Evolutionary conservation across 768 basidiomycete genomes (phyloP).

Genomic region (Tricholoma saponaceum): DNA sequence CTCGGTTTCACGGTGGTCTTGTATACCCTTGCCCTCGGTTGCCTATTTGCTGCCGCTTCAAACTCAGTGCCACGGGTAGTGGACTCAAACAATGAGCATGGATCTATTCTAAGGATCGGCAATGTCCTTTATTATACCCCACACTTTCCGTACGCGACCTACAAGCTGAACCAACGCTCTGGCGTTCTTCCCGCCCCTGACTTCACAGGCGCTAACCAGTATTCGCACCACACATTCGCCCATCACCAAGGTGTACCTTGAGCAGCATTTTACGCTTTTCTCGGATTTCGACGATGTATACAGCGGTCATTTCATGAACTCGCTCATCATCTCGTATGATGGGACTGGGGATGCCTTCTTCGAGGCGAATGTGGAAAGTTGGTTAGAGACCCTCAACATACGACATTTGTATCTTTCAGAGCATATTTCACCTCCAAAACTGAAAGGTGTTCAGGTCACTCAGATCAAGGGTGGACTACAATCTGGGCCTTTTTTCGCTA

Average conservation of each 20-base stretch:
- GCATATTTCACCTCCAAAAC: conserved; percentile 12
- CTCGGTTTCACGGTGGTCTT: neutral
- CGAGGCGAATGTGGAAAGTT: conserved; percentile 21
- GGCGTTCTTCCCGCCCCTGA: neutral
- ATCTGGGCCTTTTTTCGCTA: conserved; percentile 27
- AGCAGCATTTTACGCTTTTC: conserved; percentile 20
- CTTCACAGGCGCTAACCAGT: conserved; percentile 20
- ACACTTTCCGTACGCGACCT: neutral
- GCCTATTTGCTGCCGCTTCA: neutral
- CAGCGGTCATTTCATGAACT: conserved; percentile 24
- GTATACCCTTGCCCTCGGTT: neutral
- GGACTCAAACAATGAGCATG: neutral
- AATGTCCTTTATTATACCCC: neutral
- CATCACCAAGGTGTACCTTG: conserved; percentile 23
- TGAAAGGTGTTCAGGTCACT: conserved; percentile 12
- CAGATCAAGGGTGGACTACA: conserved; percentile 16
- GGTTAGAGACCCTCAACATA: conserved; percentile 21
- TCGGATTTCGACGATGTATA: conserved; percentile 30
- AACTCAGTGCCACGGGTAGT: neutral
- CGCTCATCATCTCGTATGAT: conserved; percentile 25
- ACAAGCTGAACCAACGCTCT: conserved; percentile 16
- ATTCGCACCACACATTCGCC: conserved; percentile 21
- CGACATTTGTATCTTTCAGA: conserved; percentile 19
- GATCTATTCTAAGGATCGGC: neutral
- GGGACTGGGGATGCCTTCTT: conserved; percentile 20